Evolutionary conservation across 371 early-diverging fungal genomes (phyloP), one percentile per base, ranked within the genome.

Genomic region (Mortierella sp.): DNA sequence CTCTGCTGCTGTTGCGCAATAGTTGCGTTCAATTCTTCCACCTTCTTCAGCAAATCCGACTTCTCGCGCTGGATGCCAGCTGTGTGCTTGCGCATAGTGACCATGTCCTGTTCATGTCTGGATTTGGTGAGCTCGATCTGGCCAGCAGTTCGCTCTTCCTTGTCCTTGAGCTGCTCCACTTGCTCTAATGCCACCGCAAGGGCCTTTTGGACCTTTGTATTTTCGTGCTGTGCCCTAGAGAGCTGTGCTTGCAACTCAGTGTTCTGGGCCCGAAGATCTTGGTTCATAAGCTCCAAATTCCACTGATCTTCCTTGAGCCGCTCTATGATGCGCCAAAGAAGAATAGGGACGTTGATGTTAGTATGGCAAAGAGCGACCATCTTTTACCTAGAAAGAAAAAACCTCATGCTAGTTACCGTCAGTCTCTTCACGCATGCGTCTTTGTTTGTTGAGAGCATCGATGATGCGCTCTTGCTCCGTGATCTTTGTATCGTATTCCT

Each of bases 21-120:
- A 30, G 72, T 66, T 9, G 46, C 80, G 8, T 82, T 83, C 21
- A 92, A 76, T 15, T 88, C 84, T 21, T 92, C 90, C 15, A 87
- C 78, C 24, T 86, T 82, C 49, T 86, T 86, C 5, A 80, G 26
- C 9, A 89, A 75, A 24, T 87, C 86, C 9, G 82, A 57, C 65
- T 90, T 92, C 42, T 93, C 93, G 37, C 90, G 87, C 64, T 91
- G 90, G n/a, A 90, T 70, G 9, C 81, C 79, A 24, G 85, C 84
- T 5, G 81, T 64, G 53, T 85, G 87, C 23, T 88, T 87, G 21
- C 92, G 89, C 63, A 90, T 79, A 30, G 76, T 70, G 0, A 81
- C 58, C 81, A 89, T 84, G 28, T 92, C 92, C 56, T 91, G 89
- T 53, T 92, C 92, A 39, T 87, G 88, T 11, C 86, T 82, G 49